A percentile compares a stretch with the other conserved stretches of the same genome.
These are phyloP conservation scores for Ceriops tagal DNA, from an alignment of 345 rosid genomes.

Conservation along the genomic window DNA sequence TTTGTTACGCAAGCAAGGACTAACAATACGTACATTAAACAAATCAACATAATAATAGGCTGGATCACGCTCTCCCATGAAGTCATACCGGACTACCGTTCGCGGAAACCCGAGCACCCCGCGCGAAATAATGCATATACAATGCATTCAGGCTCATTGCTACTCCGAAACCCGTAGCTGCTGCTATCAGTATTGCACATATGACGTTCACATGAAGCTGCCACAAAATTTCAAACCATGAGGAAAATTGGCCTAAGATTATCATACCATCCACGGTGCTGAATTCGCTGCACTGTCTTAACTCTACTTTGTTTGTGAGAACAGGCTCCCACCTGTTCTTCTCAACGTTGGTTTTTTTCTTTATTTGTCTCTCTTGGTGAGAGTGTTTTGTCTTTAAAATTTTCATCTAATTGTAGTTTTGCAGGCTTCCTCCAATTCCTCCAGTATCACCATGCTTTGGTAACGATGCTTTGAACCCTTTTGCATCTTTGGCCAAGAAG, in stretches of 20 bases:
- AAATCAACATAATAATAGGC: too few species aligned
- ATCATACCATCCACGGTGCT: not conserved
- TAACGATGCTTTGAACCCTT: not conserved
- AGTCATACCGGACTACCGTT: conserved; percentile 49
- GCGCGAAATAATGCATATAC: conserved; percentile 42
- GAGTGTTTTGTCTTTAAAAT: too few species aligned
- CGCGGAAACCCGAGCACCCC: conserved; percentile 40
- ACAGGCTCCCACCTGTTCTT: too few species aligned
- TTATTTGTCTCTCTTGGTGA: too few species aligned
- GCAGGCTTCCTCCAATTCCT: not conserved
- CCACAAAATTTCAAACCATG: conserved; percentile 14
- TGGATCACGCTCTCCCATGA: too few species aligned
- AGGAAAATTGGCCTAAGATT: too few species aligned
- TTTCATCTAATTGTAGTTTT: not conserved
- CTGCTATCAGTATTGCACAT: conserved; percentile 55
- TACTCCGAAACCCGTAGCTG: conserved; percentile 71
- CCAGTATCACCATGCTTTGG: not conserved
- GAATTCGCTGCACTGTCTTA: not conserved
- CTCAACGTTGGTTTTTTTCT: too few species aligned
- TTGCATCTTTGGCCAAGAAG: not conserved
- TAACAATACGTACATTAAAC: too few species aligned
- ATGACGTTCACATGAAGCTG: conserved; percentile 74
- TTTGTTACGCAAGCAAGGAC: too few species aligned
- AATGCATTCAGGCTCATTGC: conserved; percentile 72
- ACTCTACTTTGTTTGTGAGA: not conserved